Evolutionary conservation across 2,329 filamentous ascomycete genomes (phyloP).

Genomic region (Colletotrichum eleusines): DNA sequence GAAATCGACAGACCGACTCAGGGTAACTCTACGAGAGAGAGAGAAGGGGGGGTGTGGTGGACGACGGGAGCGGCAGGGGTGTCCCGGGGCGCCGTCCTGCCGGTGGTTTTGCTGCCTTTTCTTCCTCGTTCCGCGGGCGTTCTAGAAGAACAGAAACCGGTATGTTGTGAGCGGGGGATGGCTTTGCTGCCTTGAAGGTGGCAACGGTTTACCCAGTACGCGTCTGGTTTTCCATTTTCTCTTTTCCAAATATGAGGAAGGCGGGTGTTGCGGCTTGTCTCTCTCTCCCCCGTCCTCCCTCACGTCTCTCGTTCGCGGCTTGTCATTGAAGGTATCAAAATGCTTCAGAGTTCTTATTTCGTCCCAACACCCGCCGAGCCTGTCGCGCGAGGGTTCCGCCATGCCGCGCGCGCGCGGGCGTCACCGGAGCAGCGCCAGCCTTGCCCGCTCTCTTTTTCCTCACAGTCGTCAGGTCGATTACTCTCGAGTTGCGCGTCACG

Average conservation of each 20-base stretch:
- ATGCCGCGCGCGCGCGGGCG: background rate
- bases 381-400: background rate
- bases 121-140: background rate
- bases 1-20: background rate
- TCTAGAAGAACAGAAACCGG: background rate
- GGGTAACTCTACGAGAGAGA: background rate
- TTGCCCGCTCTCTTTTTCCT: background rate
- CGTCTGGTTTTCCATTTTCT: background rate
- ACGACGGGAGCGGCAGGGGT: background rate
- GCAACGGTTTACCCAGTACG: background rate
- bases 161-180: background rate
- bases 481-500: background rate
- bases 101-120: background rate
- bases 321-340: constrained; percentile 1
- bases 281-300: no score
- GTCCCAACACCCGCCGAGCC: constrained; percentile 8
- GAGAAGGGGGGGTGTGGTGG: no score
- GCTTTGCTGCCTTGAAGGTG: background rate
- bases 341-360: constrained; percentile 11
- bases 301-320: background rate
- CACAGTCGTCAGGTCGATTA: background rate
- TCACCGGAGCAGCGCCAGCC: background rate
- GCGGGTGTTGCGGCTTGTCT: no score
- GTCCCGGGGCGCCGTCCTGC: background rate
- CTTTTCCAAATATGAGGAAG: background rate